phyloP scores from a whole-genome alignment of 2,329 filamentous ascomycete species.

The Colletotrichum kahawae region DNA sequence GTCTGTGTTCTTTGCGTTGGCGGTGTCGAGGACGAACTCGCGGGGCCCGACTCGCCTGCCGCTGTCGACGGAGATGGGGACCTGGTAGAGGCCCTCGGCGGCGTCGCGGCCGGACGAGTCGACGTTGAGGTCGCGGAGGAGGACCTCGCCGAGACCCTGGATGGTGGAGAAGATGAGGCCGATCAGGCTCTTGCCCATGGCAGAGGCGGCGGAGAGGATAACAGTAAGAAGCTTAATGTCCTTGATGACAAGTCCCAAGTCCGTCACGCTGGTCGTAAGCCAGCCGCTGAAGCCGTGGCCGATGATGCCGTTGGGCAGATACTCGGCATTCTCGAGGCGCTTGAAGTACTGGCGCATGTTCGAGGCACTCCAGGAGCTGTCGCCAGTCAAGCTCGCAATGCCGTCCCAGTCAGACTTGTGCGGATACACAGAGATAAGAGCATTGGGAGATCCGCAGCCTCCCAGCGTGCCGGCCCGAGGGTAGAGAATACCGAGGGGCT shows the following conservation, averaged over 20 bases:
- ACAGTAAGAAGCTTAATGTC: conserved; percentile 33
- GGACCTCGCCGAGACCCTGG: conserved; percentile 29
- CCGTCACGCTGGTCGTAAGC: conserved; percentile 37
- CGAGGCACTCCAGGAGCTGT: conserved; percentile 58
- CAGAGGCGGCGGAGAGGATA: conserved; percentile 32
- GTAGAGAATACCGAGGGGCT: conserved; percentile 49
- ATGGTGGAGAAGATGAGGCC: conserved; percentile 27
- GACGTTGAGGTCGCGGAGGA: conserved; percentile 33
- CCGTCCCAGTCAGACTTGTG: conserved; percentile 64
- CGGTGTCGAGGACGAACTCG: conserved; percentile 54
- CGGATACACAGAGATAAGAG: conserved; percentile 63
- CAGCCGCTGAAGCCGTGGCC: conserved; percentile 63
- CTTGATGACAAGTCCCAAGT: conserved; percentile 28
- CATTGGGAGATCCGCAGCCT: conserved; percentile 64
- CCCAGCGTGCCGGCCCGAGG: conserved; percentile 52
- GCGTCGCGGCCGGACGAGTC: conserved; percentile 25
- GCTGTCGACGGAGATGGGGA: conserved; percentile 52
- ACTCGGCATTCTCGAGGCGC: conserved; percentile 60
- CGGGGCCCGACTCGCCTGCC: conserved; percentile 51
- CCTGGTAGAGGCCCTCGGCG: conserved; percentile 48
- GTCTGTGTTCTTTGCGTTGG: conserved; percentile 49
- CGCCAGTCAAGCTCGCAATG: conserved; percentile 63
- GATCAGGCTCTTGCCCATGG: conserved; percentile 31
- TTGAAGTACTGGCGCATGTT: conserved; percentile 67
- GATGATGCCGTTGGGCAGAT: conserved; percentile 47